Base-by-base conservation (phyloP, 768 basidiomycete genomes). In the Termitomyces titanicus region DNA sequence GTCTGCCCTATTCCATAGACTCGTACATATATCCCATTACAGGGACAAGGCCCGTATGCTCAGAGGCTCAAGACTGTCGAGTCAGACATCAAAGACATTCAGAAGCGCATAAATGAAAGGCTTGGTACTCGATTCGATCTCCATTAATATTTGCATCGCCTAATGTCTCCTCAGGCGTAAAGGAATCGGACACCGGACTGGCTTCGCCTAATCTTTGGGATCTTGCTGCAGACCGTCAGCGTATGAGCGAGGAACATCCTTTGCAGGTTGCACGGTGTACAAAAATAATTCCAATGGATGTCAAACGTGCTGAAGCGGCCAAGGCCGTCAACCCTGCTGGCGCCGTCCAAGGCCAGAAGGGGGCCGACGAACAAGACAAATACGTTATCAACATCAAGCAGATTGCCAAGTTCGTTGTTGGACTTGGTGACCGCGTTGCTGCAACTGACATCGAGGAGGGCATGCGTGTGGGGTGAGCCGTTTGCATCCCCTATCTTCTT, bases 381-480 rank as follows among this genome's bases (percentile, higher is more conserved):
- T 98, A 99, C 72, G 93, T 99, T 64, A 98, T 99, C 72, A 97
- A 96, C 69, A 95, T 99, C 73, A 97, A 98, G 71, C 97, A 99
- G 75, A 97, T 98, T 67, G 97, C 97, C 9, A 99, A 99, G 74
- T 98, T 98, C 68, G 97, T 99, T 10, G 97, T 99, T 40, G 97
- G 94, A 18, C 75, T 99, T 5, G 95, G 94, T 18, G 97, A 99
- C 62, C 88, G 94, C 39, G 94, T 99, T 2, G 92, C 97, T 22
- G 92, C 94, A 11, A 97, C 96, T 2, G 97, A 99, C 75, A 94
- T 99, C 51, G 97, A 99, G 70, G 97, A 99, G 77, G 97, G 97
- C n/a, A 99, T 99, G 97, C 88, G 97, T 51, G 97, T 99, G 38
- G 97, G 96, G 96, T 98, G 67, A 67, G 92, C 76, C 15, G 8